Conservation (phyloP, 2,329 filamentous ascomycete genomes). For the Cytospora piceicola region DNA sequence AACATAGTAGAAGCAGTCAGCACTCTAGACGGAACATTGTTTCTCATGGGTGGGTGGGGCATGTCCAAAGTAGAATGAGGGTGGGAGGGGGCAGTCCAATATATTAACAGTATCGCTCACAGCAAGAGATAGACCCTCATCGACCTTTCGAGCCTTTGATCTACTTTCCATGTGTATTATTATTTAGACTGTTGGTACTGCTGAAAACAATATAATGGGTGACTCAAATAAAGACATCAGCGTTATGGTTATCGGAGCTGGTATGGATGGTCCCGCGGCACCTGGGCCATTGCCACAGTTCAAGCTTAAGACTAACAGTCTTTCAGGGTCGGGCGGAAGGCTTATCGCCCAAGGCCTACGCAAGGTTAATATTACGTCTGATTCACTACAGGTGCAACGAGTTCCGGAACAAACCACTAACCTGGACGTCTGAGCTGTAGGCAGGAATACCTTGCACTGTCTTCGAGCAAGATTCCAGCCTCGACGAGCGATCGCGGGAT, state of each 20-base stretch:
- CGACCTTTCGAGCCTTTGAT: no score
- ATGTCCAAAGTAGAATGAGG: no score
- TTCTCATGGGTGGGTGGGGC: no score
- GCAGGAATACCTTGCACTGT: slow-evolving; percentile 37
- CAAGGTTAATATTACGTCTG: neutral
- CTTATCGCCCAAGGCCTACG: neutral
- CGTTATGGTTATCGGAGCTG: neutral
- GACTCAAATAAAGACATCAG: neutral
- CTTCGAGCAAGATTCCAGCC: slow-evolving; percentile 39
- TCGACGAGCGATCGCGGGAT: slow-evolving; percentile 37
- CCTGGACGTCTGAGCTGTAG: slow-evolving; percentile 17
- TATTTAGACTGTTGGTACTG: neutral
- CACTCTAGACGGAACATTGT: no score
- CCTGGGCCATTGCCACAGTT: neutral
- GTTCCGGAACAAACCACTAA: neutral
- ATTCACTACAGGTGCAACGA: neutral
- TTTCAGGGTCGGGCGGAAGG: neutral
- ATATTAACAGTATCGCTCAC: no score
- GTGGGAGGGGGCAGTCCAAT: no score
- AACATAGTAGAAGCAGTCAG: no score
- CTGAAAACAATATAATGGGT: neutral
- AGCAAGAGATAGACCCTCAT: no score
- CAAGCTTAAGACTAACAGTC: neutral
- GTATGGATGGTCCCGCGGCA: neutral
- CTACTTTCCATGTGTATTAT: no score